phyloP scores from a whole-genome alignment of 441 rosid genomes.

The Populus hybrid region DNA sequence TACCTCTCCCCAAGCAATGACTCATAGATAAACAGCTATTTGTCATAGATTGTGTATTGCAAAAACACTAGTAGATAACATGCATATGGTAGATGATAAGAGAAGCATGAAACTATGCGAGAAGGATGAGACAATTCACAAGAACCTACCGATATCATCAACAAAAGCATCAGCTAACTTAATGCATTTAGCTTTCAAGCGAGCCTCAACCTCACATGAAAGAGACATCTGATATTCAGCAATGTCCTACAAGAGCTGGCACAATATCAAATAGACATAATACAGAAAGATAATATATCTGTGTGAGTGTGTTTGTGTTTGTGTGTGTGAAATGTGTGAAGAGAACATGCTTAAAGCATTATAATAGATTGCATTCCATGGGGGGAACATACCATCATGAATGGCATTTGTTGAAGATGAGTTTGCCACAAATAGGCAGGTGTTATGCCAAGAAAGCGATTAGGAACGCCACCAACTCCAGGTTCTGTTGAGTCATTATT shows the following conservation, averaged over 20 bases:
- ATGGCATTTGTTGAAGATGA: slow-evolving; percentile 66
- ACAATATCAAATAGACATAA: background rate
- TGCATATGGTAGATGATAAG: slow-evolving; percentile 2
- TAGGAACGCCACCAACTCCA: slow-evolving; percentile 89
- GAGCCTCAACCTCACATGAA: slow-evolving; percentile 76
- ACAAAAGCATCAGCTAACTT: slow-evolving; percentile 78
- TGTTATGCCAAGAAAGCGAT: slow-evolving; percentile 86
- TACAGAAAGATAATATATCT: background rate
- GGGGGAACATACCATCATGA: slow-evolving; percentile 46
- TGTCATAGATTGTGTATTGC: background rate
- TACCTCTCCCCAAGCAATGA: background rate
- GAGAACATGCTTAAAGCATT: background rate
- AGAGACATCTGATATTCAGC: slow-evolving; percentile 81
- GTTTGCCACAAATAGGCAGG: slow-evolving; percentile 82
- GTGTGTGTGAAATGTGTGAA: slow-evolving; percentile 4
- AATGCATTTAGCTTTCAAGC: slow-evolving; percentile 78
- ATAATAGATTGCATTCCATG: background rate
- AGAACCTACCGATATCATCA: slow-evolving; percentile 75
- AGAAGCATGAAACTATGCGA: background rate
- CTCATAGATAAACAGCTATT: background rate
- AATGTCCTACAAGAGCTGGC: slow-evolving; percentile 50
- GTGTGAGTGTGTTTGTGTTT: background rate
- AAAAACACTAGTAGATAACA: slow-evolving; percentile 1
- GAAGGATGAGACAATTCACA: background rate
- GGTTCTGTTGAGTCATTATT: slow-evolving; percentile 54